phyloP scores from a whole-genome alignment of 352 stramenopile genomes.

The Phytopythium mirpurense region DNA sequence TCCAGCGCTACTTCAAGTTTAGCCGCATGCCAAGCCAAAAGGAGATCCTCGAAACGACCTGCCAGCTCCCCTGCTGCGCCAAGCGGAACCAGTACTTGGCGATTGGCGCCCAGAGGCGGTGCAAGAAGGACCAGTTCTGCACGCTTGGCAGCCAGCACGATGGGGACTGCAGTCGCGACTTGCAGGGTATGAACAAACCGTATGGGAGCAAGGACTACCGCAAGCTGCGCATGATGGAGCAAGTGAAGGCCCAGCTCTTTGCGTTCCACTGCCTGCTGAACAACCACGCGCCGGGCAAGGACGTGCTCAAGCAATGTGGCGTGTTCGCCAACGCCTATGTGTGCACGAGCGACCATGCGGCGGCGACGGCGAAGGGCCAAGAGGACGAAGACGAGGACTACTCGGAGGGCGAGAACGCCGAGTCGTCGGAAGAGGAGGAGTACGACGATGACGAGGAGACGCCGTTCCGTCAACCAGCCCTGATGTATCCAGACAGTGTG shows the following conservation, averaged over 20 bases:
- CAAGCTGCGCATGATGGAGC: slow-evolving; percentile 73
- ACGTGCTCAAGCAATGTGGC: slow-evolving; percentile 85
- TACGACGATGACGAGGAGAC: slow-evolving; percentile 56
- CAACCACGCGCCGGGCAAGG: slow-evolving; percentile 80
- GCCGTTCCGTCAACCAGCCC: slow-evolving; percentile 25
- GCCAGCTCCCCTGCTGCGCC: slow-evolving; percentile 80
- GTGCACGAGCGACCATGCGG: slow-evolving; percentile 62
- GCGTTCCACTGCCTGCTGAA: slow-evolving; percentile 86
- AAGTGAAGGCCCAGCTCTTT: slow-evolving; percentile 86
- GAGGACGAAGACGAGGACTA: slow-evolving; percentile 73
- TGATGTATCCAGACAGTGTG: slow-evolving; percentile 58
- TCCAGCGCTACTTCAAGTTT: slow-evolving; percentile 88
- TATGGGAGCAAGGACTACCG: slow-evolving; percentile 69
- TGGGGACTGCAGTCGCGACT: slow-evolving; percentile 74
- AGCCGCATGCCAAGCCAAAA: slow-evolving; percentile 78
- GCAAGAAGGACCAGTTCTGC: slow-evolving; percentile 80
- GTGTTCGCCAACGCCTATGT: slow-evolving; percentile 78
- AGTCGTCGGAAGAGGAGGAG: slow-evolving; percentile 62
- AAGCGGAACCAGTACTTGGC: slow-evolving; percentile 68
- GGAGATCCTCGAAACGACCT: slow-evolving; percentile 78
- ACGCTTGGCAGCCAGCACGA: slow-evolving; percentile 70
- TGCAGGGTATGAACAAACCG: slow-evolving; percentile 54
- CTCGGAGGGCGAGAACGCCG: slow-evolving; percentile 59
- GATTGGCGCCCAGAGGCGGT: slow-evolving; percentile 33
- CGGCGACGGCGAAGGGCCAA: slow-evolving; percentile 32